Percentiles rank a stretch among this genome's conserved stretches.
phyloP scores from a whole-genome alignment of 2,329 filamentous ascomycete genomes.

The Fusarium sp. region DNA sequence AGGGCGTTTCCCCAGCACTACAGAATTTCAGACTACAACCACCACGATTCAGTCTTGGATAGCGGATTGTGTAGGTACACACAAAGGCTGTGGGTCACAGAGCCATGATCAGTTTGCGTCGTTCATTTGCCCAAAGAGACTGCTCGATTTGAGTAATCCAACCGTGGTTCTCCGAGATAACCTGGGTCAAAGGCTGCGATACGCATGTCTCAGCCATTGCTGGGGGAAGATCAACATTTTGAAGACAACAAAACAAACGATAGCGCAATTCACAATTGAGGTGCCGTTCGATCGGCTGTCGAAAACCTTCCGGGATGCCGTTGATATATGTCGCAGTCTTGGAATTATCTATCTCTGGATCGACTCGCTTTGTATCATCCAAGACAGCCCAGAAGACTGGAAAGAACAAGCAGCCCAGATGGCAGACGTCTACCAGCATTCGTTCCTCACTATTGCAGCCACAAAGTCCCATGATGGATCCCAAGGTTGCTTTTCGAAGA shows the following conservation, averaged over 20 bases:
- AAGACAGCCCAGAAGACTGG: neutral
- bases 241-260: neutral
- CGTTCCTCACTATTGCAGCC: neutral
- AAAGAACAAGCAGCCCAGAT: neutral
- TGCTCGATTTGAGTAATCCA: neutral
- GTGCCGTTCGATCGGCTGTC: rapidly evolving
- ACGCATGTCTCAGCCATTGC: neutral
- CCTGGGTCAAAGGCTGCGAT: rapidly evolving
- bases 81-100: neutral
- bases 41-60: neutral
- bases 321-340: neutral
- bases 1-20: neutral
- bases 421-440: neutral
- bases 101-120: too few species aligned
- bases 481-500: neutral
- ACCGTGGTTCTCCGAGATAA: neutral
- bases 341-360: neutral
- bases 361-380: neutral
- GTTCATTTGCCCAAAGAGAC: neutral
- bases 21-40: neutral
- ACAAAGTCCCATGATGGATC: neutral
- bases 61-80: neutral
- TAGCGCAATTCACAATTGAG: rapidly evolving
- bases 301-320: neutral
- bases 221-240: neutral